Evolutionary conservation across 345 rosid species (phyloP), one percentile per base, ranked within the genome.

Genomic region (Aquilaria yunnanensis): DNA sequence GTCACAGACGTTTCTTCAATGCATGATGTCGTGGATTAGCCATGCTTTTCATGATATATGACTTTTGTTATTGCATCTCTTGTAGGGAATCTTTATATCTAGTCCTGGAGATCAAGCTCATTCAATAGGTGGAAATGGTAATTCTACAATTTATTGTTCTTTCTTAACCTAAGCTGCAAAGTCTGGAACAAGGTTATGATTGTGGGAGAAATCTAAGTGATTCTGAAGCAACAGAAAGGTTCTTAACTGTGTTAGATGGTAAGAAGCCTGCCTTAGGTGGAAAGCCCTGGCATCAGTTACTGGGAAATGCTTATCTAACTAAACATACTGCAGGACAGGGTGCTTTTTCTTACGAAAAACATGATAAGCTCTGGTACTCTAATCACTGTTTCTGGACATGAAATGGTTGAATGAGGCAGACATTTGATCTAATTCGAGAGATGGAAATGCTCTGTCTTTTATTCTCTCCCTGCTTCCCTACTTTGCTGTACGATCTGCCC

Each of bases 111-210:
- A 95, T 65, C 99, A 85, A 75, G 81, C 89, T 66, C 92, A 90
- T 84, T 77, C 97, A 8, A 79, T 82, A 76, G 83, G 94, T 62
- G 99, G 97, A 87, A 95, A 91, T 80, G 97, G 99, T 95, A 76
- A 70, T 62, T 12, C 62, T 61, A 54, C 45, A 51, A 43, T 7
- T 29, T 32, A 33, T 46, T 51, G 30, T 33, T 59, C 48, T 14
- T 54, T 13, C 29, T 50, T 23, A 33, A n/a, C 33, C 32, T 47
- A 14, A 9, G 14, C 16, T 56, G n/a, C 47, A 49, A 7, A 16
- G 33, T 34, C 47, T 2, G 12, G 34, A 10, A 34, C 12, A 32
- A 49, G 56, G 23, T 62, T 47, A 23, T 59, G 5, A 43, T 59
- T 23, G 51, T 59, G 5, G 31, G 14, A 51, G 6, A 32, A 34